Conservation (phyloP, 1,284 basidiomycete genomes). For the Amylostereum areolatum region DNA sequence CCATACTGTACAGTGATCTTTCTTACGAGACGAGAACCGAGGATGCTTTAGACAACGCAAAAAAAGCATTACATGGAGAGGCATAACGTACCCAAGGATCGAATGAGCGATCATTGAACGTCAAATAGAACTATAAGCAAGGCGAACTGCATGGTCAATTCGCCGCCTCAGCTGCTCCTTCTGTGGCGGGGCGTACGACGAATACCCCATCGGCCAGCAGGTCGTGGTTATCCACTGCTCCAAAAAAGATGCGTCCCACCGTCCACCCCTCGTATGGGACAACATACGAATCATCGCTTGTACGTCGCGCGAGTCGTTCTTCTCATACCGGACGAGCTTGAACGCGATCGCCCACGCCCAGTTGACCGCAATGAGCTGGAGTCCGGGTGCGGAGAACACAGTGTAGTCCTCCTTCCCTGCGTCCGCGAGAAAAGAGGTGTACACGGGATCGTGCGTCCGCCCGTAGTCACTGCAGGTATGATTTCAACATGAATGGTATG, state of each 20-base stretch:
- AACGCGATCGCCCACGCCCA: slow-evolving; percentile 65
- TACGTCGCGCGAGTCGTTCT: slow-evolving; percentile 34
- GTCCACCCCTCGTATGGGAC: slow-evolving; percentile 37
- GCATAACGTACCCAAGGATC: no score
- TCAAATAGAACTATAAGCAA: no score
- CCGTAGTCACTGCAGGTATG: no score
- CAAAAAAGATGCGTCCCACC: slow-evolving; percentile 47
- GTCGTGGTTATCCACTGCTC: slow-evolving; percentile 24
- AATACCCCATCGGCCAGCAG: slow-evolving; percentile 15
- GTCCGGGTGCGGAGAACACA: slow-evolving; percentile 47
- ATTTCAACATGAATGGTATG: no score
- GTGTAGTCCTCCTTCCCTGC: slow-evolving; percentile 49
- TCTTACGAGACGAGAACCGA: no score
- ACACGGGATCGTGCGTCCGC: slow-evolving; percentile 51
- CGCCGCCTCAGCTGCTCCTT: no score
- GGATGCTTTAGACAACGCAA: no score
- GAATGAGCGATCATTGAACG: no score
- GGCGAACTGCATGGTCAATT: no score
- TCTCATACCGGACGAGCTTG: slow-evolving; percentile 61
- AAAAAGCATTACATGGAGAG: no score
- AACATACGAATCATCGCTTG: slow-evolving; percentile 45
- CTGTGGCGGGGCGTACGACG: no score
- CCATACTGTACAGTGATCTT: no score
- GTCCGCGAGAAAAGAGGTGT: slow-evolving; percentile 37
- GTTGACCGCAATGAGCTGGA: slow-evolving; percentile 52